A percentile compares a stretch with the other conserved stretches of the same genome.
These are phyloP conservation scores for Kwoniella dendrophila DNA, from an alignment of 768 basidiomycete genomes.

Conservation along the genomic window DNA sequence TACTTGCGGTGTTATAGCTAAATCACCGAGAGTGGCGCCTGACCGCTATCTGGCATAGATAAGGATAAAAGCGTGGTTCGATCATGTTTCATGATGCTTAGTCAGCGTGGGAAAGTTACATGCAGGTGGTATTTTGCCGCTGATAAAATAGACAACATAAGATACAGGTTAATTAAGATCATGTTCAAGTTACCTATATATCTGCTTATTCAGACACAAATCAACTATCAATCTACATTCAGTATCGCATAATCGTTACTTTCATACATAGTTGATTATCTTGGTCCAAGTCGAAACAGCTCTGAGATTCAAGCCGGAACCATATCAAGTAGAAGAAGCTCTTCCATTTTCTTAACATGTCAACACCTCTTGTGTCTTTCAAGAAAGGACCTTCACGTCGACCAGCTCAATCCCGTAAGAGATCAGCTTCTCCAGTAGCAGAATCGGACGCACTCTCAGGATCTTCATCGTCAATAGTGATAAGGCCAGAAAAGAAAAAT, in stretches of 20 bases:
- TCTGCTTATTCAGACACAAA: too few relatives aligned
- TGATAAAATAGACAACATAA: not conserved
- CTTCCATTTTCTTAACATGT: constrained; percentile 1
- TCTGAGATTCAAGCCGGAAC: too few relatives aligned
- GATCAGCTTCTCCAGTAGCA: constrained; percentile 67
- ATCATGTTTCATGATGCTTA: constrained; percentile 5
- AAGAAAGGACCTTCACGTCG: constrained; percentile 83
- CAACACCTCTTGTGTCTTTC: constrained; percentile 67
- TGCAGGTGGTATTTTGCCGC: not conserved
- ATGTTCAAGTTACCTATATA: not conserved
- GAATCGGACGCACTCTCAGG: constrained; percentile 45
- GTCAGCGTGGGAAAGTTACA: constrained; percentile 25
- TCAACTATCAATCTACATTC: too few relatives aligned
- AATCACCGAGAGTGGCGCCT: too few relatives aligned
- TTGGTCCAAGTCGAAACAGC: too few relatives aligned
- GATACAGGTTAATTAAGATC: not conserved
- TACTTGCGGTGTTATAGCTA: too few relatives aligned
- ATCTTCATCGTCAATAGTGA: constrained; percentile 59
- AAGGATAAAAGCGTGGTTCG: not conserved
- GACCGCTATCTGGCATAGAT: too few relatives aligned
- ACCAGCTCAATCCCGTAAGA: constrained; percentile 73
- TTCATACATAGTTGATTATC: too few relatives aligned
- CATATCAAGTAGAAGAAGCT: too few relatives aligned
- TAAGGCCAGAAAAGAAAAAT: constrained; percentile 73
- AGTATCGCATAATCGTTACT: too few relatives aligned